A percentile compares a stretch with the other conserved stretches of the same genome.
Evolutionary conservation across 306 rosid species (phyloP).

Genomic region (Pachyrhizus erosus): DNA sequence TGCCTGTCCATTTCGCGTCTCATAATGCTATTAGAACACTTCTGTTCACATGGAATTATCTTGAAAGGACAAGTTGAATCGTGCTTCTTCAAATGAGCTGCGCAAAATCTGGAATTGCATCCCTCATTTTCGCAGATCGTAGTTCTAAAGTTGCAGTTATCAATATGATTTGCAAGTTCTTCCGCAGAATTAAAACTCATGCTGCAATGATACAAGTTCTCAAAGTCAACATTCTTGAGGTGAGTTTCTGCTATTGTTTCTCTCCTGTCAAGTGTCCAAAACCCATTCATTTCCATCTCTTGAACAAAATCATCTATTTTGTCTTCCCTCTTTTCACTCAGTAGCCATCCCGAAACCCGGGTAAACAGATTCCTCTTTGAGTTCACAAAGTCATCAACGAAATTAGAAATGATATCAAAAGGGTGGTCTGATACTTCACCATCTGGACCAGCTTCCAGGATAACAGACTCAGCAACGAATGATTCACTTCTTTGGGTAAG

Average conservation of each 20-base stretch:
- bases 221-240: conserved; percentile 78
- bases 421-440: conserved; percentile 68
- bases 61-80: conserved; percentile 81
- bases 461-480: conserved; percentile 72
- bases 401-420: conserved; percentile 70
- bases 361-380: conserved; percentile 74
- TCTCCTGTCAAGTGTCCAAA: conserved; percentile 78
- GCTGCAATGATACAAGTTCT: conserved; percentile 64
- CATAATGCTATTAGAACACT: conserved; percentile 64
- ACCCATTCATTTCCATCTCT: conserved; percentile 73
- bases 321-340: conserved; percentile 88
- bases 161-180: conserved; percentile 62
- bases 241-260: conserved; percentile 54
- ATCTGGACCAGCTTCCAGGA: conserved; percentile 64
- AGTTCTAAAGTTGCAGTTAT: conserved; percentile 63
- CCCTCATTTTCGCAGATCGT: conserved; percentile 66
- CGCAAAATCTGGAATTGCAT: conserved; percentile 66
- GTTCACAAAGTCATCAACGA: conserved; percentile 75
- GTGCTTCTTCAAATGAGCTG: conserved; percentile 63
- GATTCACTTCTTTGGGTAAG: conserved; percentile 70
- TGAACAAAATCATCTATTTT: conserved; percentile 85
- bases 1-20: conserved; percentile 94
- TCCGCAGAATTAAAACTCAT: conserved; percentile 54
- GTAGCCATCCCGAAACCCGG: conserved; percentile 75
- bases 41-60: conserved; percentile 82